Conservation (phyloP, 768 basidiomycete species). For the Lepiota venenata region DNA sequence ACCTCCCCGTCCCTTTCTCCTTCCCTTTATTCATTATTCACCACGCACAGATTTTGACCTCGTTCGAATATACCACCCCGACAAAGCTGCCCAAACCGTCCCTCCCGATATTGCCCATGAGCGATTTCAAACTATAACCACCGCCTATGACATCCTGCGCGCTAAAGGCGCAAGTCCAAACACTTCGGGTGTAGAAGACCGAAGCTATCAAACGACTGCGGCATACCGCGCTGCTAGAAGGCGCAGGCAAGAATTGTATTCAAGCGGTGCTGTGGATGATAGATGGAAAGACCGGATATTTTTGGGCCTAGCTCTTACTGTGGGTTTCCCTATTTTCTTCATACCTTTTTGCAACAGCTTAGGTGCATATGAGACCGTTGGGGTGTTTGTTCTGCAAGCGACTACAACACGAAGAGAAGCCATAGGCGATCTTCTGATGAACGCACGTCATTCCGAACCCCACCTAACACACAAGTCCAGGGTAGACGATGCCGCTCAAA, state of each 20-base stretch:
- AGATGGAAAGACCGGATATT: slow-evolving; percentile 66
- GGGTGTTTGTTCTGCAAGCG: slow-evolving; percentile 25
- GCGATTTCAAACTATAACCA: slow-evolving; percentile 65
- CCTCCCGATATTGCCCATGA: slow-evolving; percentile 52
- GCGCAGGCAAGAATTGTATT: slow-evolving; percentile 42
- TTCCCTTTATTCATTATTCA: neutral
- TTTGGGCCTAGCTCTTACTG: slow-evolving; percentile 49
- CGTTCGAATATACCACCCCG: slow-evolving; percentile 77
- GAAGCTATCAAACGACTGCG: slow-evolving; percentile 30
- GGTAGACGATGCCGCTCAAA: neutral
- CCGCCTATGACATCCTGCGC: slow-evolving; percentile 64
- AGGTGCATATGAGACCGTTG: slow-evolving; percentile 13
- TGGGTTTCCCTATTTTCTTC: slow-evolving; percentile 23
- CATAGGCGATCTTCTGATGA: slow-evolving; percentile 18
- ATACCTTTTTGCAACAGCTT: no score
- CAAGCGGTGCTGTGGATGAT: slow-evolving; percentile 52
- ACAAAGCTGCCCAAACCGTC: slow-evolving; percentile 43
- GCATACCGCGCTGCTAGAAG: slow-evolving; percentile 43
- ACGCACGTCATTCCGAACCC: slow-evolving; percentile 11
- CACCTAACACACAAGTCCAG: neutral
- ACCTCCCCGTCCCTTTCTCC: neutral
- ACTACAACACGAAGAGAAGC: slow-evolving; percentile 21
- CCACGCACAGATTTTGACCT: slow-evolving; percentile 70
- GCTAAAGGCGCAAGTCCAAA: slow-evolving; percentile 32
- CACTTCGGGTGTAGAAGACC: slow-evolving; percentile 14